Evolutionary conservation across 257 asterid species (phyloP).

Genomic region (Plantago elongata): DNA sequence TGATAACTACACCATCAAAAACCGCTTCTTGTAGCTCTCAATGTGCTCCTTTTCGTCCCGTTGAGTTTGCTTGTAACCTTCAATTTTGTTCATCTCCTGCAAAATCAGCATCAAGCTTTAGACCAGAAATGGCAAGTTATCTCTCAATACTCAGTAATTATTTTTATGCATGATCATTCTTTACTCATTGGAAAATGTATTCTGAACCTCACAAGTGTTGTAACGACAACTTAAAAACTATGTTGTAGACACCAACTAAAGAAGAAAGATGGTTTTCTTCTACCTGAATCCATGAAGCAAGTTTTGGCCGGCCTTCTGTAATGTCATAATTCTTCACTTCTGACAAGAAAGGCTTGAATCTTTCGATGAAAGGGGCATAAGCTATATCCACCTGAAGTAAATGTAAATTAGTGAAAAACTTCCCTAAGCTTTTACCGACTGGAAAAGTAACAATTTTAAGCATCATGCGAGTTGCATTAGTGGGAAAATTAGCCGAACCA

Average conservation of each 20-base stretch:
- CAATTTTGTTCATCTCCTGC: constrained; percentile 83
- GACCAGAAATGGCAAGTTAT: neutral
- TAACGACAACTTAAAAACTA: too few species aligned
- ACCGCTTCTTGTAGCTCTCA: constrained; percentile 56
- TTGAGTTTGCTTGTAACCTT: constrained; percentile 60
- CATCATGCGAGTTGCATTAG: too few species aligned
- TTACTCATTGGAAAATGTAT: neutral
- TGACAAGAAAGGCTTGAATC: constrained; percentile 46
- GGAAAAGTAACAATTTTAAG: neutral
- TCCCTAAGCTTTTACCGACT: constrained; percentile 1
- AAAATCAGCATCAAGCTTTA: neutral
- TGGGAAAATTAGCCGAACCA: too few species aligned
- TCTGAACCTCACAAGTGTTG: too few species aligned
- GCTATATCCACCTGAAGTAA: constrained; percentile 72
- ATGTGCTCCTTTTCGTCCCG: constrained; percentile 55
- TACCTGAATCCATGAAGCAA: constrained; percentile 78
- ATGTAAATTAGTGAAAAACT: neutral
- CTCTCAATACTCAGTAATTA: neutral
- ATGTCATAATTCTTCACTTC: constrained; percentile 59
- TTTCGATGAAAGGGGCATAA: constrained; percentile 67
- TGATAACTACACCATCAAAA: constrained; percentile 32
- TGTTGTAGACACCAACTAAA: neutral
- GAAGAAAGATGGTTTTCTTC: neutral
- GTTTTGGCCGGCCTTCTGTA: constrained; percentile 51
- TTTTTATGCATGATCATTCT: neutral